Evolutionary conservation across 1,284 basidiomycete species (phyloP), one percentile per base, ranked within the genome.

Genomic region (Malassezia restricta): DNA sequence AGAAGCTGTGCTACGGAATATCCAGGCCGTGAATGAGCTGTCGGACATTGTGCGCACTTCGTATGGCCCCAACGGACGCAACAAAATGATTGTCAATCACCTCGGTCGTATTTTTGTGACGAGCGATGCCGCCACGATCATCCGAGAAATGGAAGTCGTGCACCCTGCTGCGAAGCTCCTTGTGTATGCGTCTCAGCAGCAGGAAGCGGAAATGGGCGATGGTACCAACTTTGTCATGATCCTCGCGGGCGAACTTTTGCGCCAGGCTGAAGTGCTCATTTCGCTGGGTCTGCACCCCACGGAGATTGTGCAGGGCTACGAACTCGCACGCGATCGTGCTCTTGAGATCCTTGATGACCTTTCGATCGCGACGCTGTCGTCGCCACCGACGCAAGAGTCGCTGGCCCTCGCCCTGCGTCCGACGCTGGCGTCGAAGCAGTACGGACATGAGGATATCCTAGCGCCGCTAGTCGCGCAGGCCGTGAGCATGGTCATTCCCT

Each of bases 121-220:
- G 29, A 94, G 88, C 44, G 94, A 99, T 80, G 92, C 94, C 7
- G 94, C 94, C 8, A 98, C 94, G 53, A 98, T 99, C 76, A 91
- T 98, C 72, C 82, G 86, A 61, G 94, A 99, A 77, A 83, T 96
- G 74, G 94, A 98, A 74, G 89, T 99, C 45, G 88, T 96, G 28
- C 94, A 98, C 75, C 94, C 94, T 0, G 92, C 92, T 5, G 94
- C 90, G 29, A 98, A 96, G 75, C 78, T 98, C 8, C 78, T 99
- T 11, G 92, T 98, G 30, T 94, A 96, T 87, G 90, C 91, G 15
- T 88, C 86, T 38, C 89, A 95, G 71, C 87, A 92, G 31, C 94
- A 99, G 74, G 92, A 96, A 75, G 75, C 83, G 1, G 94, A 98
- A 54, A 92, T 96, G 87, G 94, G 92, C 52, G 94, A 98, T 76